These are phyloP conservation scores for Aquilaria yunnanensis DNA, from an alignment of 345 rosid genomes.

Conservation along the genomic window DNA sequence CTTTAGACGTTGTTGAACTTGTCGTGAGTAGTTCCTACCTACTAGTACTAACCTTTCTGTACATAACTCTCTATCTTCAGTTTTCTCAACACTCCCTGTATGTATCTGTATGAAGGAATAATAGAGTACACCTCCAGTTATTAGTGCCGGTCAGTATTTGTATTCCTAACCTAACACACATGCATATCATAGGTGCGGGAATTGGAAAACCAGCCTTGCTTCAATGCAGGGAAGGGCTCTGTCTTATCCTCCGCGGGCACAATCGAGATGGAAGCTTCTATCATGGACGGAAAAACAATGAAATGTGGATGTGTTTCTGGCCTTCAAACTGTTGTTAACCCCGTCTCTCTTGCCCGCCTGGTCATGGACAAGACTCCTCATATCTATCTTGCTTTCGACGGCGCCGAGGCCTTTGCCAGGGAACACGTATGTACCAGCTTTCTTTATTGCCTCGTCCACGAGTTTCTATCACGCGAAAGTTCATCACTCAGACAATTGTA, in stretches of 20 bases:
- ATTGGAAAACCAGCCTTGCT: slow-evolving; percentile 68
- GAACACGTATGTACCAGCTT: slow-evolving; percentile 43
- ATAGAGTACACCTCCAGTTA: too few species aligned
- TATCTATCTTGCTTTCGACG: slow-evolving; percentile 62
- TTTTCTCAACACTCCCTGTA: not conserved
- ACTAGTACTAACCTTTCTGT: not conserved
- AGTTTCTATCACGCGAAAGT: not conserved
- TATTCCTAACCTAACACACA: not conserved
- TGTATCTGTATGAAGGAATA: not conserved
- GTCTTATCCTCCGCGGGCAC: slow-evolving; percentile 62
- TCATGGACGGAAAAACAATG: slow-evolving; percentile 79
- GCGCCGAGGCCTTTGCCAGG: slow-evolving; percentile 84
- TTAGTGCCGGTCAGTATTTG: too few species aligned
- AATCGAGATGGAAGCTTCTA: slow-evolving; percentile 88
- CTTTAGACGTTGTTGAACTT: slow-evolving; percentile 77
- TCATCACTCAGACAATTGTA: not conserved
- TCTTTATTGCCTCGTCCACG: slow-evolving; percentile 3
- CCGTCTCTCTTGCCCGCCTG: slow-evolving; percentile 63
- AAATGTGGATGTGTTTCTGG: slow-evolving; percentile 84
- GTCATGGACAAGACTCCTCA: slow-evolving; percentile 93
- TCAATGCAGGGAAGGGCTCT: slow-evolving; percentile 84
- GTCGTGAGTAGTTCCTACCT: slow-evolving; percentile 38
- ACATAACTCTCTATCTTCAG: not conserved
- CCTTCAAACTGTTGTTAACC: slow-evolving; percentile 65
- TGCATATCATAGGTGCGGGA: slow-evolving; percentile 47